Evolutionary conservation across 345 rosid genomes (phyloP), one percentile per base, ranked within the genome.

Genomic region (Garcia nutans): DNA sequence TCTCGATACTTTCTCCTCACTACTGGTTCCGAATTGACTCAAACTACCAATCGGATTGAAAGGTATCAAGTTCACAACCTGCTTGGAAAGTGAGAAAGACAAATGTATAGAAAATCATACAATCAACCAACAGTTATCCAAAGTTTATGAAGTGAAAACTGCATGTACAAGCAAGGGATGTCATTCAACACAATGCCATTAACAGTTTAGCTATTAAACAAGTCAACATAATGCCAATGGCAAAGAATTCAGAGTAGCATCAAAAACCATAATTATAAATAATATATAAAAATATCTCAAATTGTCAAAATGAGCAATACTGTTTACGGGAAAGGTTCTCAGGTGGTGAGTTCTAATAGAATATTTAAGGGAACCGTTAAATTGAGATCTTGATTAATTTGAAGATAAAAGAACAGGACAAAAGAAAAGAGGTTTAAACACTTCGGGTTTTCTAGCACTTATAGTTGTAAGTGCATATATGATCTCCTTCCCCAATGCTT

Each of bases 21-120:
- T 71, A 71, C 94, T 90, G 26, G 96, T 89, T 64, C 73, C 83
- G 84, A 88, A 96, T 68, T 87, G 86, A 84, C 93, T 93, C 57
- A 80, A 78, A 64, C 83, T 87, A 19, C 98, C 94, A 23, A 91
- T 93, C 28, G 99, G 93, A 77, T 91, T 96, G 76, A 95, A 93
- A 47, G 99, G 98, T 71, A 95, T 95, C 90, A 95, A 83, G 78
- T 95, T 95, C 71, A 92, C 91, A 31, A 96, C 97, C 99, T 96
- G 91, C 57, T 69, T 20, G 33, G 50, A 78, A 76, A 6, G 73
- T 58, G n/a, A 72, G 31, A 67, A 1, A 57, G 77, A 74, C 50
- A 73, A 68, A 81, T 68, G 26, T 41, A 68, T 65, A 64, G n/a
- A 2, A 33, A 6, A 28, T 26, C 20, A 56, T 58, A 26, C 1